Base-by-base conservation (phyloP, 208 protist species). In the Acanthamoeba lenticulata region DNA sequence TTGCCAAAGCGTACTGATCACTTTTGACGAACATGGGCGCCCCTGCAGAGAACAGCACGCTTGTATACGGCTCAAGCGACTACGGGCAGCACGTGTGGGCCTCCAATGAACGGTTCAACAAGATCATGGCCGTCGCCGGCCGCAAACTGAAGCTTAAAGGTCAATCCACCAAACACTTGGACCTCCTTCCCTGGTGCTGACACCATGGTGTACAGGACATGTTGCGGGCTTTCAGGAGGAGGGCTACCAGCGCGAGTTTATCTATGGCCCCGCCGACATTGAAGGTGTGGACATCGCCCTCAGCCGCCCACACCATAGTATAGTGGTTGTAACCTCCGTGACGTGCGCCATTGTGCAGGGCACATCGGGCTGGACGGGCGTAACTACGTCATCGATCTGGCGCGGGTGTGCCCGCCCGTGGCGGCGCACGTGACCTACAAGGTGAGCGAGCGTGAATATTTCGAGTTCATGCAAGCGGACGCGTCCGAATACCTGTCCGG, bases 371-470 rank as follows among this genome's bases (percentile, higher is more conserved):
- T 34, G 38, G 90, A 94, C 72, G 90, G 69, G 21, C 47, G 55
- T 6, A 79, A 86, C 90, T 94, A 94, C 52, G 38, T 94, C 47
- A 69, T 94, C 69, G 90, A 94, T 36, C 19, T 86, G 11, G 90
- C 90, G 21, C 90, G 90, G 36, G 69, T 93, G 21, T 96, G 93
- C 36, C 95, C 95, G 47, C 95, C 95, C 36, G 94, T 95, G 44
- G 89, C 44, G 60, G 81, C 44, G 55, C 83, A 69, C 83, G 55
- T 45, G 21, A 60, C 83, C 36, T 67, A 60, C 55, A 47, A 17
- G 19, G 52, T 67, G 17, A 69, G 32, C 24, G 52, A 67, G 29
- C 44, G n/a, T 57, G 44, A 29, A 38, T n/a, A 24, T 38, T 38
- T 36, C 15, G 27, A 24, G 11, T 36, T 9, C 29, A 36, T 9